phyloP scores from a whole-genome alignment of 306 rosid species.

The Urtica urens region DNA sequence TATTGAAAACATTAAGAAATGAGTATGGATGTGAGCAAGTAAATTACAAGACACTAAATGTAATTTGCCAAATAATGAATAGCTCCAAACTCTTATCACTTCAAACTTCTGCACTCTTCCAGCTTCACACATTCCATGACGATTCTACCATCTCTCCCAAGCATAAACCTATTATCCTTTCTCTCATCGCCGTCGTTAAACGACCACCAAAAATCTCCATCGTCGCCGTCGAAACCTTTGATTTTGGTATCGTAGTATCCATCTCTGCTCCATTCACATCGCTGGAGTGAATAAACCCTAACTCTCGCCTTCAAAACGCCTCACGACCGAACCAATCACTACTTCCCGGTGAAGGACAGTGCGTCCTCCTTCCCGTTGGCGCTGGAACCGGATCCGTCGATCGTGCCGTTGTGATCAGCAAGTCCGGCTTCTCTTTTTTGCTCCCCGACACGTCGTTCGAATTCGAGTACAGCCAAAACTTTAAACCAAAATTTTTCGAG shows the following conservation, averaged over 20 bases:
- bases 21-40: too few relatives aligned
- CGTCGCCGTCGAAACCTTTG: constrained; percentile 20
- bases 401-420: constrained; percentile 67
- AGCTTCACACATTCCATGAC: constrained; percentile 22
- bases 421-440: constrained; percentile 69
- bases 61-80: constrained; percentile 18
- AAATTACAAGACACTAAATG: too few relatives aligned
- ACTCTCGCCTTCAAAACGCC: constrained; percentile 35
- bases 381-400: constrained; percentile 43
- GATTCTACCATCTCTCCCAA: constrained; percentile 44
- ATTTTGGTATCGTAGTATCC: constrained; percentile 44
- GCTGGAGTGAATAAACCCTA: constrained; percentile 5
- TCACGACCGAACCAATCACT: constrained; percentile 64
- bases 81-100: background rate
- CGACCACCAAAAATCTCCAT: constrained; percentile 36
- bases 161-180: constrained; percentile 64
- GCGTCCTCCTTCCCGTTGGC: too few relatives aligned
- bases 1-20: too few relatives aligned
- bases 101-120: background rate
- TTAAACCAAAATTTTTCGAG: too few relatives aligned
- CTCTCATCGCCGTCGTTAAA: constrained; percentile 48
- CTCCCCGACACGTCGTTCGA: constrained; percentile 93
- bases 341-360: constrained; percentile 48
- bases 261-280: constrained; percentile 27
- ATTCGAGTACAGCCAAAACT: constrained; percentile 83